These are phyloP conservation scores for Penicillium paneum DNA, from an alignment of 2,329 filamentous ascomycete genomes.

Conservation along the genomic window DNA sequence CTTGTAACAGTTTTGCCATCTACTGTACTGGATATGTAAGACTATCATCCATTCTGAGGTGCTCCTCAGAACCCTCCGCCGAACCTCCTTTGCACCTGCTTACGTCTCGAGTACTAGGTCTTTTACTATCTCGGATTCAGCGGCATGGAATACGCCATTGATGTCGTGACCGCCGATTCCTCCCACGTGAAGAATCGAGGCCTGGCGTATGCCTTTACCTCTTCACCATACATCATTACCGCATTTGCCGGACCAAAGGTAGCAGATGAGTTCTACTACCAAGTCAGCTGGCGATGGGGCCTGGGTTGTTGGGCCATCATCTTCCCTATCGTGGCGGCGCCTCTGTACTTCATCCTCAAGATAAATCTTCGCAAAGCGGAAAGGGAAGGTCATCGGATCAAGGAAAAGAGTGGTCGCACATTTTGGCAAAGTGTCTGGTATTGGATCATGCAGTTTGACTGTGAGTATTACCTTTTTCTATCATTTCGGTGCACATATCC, in stretches of 20 bases:
- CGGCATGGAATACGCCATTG: conserved; percentile 56
- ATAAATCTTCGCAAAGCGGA: conserved; percentile 54
- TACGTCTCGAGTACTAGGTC: conserved; percentile 28
- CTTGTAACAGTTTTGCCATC: conserved; percentile 54
- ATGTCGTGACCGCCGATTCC: conserved; percentile 61
- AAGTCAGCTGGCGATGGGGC: conserved; percentile 57
- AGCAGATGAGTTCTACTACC: conserved; percentile 48
- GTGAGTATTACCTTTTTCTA: conserved; percentile 19
- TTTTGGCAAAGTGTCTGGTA: conserved; percentile 44
- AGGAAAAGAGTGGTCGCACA: conserved; percentile 42
- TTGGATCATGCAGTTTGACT: conserved; percentile 58
- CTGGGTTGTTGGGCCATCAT: conserved; percentile 60
- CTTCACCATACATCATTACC: conserved; percentile 61
- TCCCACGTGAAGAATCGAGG: conserved; percentile 59
- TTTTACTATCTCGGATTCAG: conserved; percentile 58
- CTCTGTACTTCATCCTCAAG: conserved; percentile 52
- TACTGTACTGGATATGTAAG: conserved; percentile 56
- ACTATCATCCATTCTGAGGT: neutral
- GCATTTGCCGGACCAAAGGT: conserved; percentile 54
- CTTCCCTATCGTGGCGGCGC: conserved; percentile 52
- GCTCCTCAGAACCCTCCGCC: too few relatives aligned
- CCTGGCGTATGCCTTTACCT: conserved; percentile 58
- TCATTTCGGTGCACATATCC: neutral
- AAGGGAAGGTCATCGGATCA: conserved; percentile 50
- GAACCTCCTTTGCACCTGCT: neutral